phyloP scores from a whole-genome alignment of 768 basidiomycete species.

The Leccinum aurantiacum region DNA sequence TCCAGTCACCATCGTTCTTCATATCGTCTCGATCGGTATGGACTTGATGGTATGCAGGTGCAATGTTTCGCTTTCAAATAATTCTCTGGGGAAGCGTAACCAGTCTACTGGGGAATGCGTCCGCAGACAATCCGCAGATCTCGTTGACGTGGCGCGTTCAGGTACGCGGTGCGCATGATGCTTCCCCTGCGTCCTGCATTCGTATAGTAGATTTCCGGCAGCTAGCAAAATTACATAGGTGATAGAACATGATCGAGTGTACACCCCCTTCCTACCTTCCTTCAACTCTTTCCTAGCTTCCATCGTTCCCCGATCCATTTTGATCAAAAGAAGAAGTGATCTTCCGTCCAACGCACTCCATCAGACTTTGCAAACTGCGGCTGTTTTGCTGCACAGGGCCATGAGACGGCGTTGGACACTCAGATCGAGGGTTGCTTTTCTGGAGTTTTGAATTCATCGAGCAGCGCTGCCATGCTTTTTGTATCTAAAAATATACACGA shows the following conservation, averaged over 20 bases:
- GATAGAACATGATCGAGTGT: no score
- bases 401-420: conserved; percentile 14
- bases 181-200: background rate
- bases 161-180: background rate
- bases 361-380: conserved; percentile 37
- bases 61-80: no score
- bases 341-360: conserved; percentile 88
- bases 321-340: conserved; percentile 37
- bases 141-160: background rate
- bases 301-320: conserved; percentile 43
- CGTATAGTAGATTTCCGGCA: no score
- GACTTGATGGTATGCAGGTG: background rate
- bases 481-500: conserved; percentile 52
- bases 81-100: background rate
- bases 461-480: conserved; percentile 81
- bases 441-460: conserved; percentile 81
- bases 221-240: no score
- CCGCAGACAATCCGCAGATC: background rate
- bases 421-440: conserved; percentile 30
- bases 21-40: background rate
- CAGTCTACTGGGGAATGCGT: background rate
- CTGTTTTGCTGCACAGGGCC: no score
- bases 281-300: conserved; percentile 27
- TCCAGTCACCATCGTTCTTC: background rate
- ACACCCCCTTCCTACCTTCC: no score